phyloP scores from a whole-genome alignment of 352 stramenopile genomes.

The Blastocystis sp. region DNA sequence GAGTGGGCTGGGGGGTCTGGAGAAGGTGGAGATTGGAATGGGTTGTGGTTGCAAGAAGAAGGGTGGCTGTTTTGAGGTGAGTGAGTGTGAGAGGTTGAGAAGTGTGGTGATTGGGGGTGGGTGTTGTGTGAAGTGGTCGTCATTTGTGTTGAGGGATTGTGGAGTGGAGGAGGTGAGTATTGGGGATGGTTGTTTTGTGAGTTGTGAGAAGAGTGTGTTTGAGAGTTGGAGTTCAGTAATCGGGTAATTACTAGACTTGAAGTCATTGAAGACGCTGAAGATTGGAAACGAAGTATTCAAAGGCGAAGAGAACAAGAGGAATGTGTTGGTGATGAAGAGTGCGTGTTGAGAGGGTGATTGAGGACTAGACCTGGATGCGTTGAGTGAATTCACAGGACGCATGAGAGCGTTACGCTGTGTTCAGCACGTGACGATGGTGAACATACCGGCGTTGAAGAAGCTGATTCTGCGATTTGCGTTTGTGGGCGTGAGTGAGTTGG shows the following conservation, averaged over 20 bases:
- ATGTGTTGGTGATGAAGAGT: too few species aligned
- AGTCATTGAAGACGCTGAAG: neutral
- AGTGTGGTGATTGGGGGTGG: neutral
- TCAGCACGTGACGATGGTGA: too few species aligned
- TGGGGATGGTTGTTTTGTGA: neutral
- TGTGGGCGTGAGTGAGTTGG: too few species aligned
- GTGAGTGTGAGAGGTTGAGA: neutral
- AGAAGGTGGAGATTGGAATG: neutral
- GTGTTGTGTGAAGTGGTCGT: neutral
- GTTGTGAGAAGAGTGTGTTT: neutral
- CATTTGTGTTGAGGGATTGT: neutral
- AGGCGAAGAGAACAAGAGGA: too few species aligned
- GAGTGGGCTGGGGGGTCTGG: neutral
- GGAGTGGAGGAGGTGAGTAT: neutral
- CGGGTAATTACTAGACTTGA: too few species aligned
- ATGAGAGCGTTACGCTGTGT: too few species aligned
- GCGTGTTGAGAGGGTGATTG: too few species aligned
- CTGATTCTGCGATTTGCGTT: too few species aligned
- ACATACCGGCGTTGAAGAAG: too few species aligned
- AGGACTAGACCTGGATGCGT: too few species aligned
- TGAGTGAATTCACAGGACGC: too few species aligned
- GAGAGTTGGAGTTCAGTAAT: too few species aligned
- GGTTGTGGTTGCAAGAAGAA: neutral
- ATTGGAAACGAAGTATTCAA: neutral
- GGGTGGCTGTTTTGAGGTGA: neutral